Evolutionary conservation across 75 land plant genomes (phyloP), one percentile per base, ranked within the genome.

Genomic region (Picea sitchensis): DNA sequence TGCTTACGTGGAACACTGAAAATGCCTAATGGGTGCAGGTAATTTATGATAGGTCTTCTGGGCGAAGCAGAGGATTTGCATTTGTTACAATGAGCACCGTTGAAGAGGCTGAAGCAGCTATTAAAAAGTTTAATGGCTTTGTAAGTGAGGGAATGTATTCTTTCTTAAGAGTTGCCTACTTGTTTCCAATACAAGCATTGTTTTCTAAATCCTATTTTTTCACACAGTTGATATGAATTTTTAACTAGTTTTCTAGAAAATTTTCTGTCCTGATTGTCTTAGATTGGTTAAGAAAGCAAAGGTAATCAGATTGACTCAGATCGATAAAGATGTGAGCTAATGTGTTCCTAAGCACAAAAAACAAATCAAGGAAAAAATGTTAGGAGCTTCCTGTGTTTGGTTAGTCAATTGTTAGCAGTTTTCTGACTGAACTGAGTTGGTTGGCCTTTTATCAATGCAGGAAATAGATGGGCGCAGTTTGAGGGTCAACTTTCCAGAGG

Each of bases 11-110:
- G 73, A 71, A 41, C 9, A 23, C 11, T n/a, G 12, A 71, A 20
- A 71, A 71, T 71, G 13, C 17, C 7, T 56, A 4, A 59, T 69
- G 59, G 32, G 47, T 76, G 76, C 77, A 94, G 91, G 96, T 95
- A 13, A 88, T 95, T 6, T 95, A 90, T 87, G 98, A 96, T 76
- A 90, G 86, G 73, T 75, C 78, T 0, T 88, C 95, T 20, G 91
- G 91, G 31, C 90, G 90, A 82, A 96, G 99, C 77, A 84, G 95
- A n/a, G 99, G 99, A 34, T 96, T 96, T 83, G 98, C 90, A 13
- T 96, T 94, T 84, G 95, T 96, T 31, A 94, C 99, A 11, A 94
- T 96, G 98, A 89, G 91, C 30, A 81, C 89, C 3, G 76, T 71
- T 30, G 87, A 90, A 71, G 97, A 94, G 77, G 95, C 82, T 68